Percentiles rank a stretch among this genome's conserved stretches.
These are phyloP conservation scores for Trichoderma gamsii DNA, from an alignment of 495 filamentous ascomycete genomes.

Conservation along the genomic window DNA sequence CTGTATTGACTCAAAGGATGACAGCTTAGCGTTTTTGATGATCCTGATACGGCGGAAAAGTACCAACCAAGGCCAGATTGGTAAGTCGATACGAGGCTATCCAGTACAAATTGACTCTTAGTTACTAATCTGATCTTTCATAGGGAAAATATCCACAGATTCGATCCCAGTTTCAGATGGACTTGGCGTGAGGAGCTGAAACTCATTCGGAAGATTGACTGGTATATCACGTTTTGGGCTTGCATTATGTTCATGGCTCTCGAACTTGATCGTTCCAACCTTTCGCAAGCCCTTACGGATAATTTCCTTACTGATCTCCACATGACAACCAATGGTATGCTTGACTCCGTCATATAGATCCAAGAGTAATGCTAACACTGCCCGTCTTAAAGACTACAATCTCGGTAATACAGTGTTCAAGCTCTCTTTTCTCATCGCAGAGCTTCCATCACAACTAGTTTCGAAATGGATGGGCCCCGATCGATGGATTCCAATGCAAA, in stretches of 20 bases:
- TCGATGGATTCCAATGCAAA: slow-evolving; percentile 42
- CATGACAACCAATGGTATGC: slow-evolving; percentile 45
- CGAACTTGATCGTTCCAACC: slow-evolving; percentile 39
- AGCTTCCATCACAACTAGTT: slow-evolving; percentile 42
- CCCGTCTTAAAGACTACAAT: neutral
- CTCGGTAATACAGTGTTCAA: slow-evolving; percentile 34
- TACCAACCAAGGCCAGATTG: neutral
- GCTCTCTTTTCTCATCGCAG: slow-evolving; percentile 39
- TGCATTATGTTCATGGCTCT: slow-evolving; percentile 44
- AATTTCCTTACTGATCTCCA: slow-evolving; percentile 25
- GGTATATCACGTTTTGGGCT: slow-evolving; percentile 32
- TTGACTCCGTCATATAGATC: slow-evolving; percentile 31
- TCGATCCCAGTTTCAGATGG: slow-evolving; percentile 1
- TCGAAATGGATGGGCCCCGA: slow-evolving; percentile 45
- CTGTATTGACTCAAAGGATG: neutral
- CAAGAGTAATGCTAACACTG: neutral
- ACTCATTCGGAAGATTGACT: slow-evolving; percentile 26
- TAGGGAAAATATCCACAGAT: neutral
- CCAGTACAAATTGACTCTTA: neutral
- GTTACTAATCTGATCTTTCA: neutral
- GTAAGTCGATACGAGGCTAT: neutral
- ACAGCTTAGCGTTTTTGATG: neutral
- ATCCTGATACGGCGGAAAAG: slow-evolving; percentile 2
- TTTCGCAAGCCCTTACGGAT: slow-evolving; percentile 41
- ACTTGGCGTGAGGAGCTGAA: neutral